These are phyloP conservation scores for Carpinus viminea DNA, from an alignment of 306 rosid species.

Conservation along the genomic window DNA sequence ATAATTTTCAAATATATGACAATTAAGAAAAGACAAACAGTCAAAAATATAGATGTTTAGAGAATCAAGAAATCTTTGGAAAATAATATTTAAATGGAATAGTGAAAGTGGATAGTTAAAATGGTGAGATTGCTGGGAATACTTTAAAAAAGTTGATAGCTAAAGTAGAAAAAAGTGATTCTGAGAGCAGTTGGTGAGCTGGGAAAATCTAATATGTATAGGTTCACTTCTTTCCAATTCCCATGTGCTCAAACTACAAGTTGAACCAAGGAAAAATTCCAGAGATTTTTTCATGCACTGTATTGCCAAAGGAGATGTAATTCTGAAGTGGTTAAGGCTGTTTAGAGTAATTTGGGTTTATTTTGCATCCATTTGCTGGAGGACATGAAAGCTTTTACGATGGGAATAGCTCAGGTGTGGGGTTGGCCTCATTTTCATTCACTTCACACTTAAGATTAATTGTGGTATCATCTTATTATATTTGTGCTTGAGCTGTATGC, in stretches of 20 bases:
- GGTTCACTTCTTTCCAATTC: neutral
- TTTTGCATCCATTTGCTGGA: neutral
- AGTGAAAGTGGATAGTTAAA: no score
- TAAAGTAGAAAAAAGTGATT: no score
- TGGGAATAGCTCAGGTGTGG: slow-evolving; percentile 1
- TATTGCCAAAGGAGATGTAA: neutral
- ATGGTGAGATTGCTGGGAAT: no score
- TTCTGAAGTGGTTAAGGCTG: slow-evolving; percentile 4
- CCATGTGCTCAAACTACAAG: neutral
- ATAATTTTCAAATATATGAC: no score
- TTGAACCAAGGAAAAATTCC: neutral
- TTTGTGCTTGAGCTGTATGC: slow-evolving; percentile 22
- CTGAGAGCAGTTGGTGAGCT: neutral
- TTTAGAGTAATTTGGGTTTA: neutral
- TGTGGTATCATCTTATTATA: slow-evolving; percentile 23
- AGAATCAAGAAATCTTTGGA: no score
- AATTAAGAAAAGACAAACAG: no score
- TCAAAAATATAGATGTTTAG: no score
- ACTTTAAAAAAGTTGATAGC: no score
- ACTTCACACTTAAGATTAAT: neutral
- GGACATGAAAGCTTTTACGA: neutral
- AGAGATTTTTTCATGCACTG: neutral
- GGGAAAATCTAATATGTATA: neutral
- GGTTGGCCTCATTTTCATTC: neutral
- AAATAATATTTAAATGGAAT: no score